Evolutionary conservation across 768 basidiomycete genomes (phyloP).

Genomic region (Tricholoma sp.): DNA sequence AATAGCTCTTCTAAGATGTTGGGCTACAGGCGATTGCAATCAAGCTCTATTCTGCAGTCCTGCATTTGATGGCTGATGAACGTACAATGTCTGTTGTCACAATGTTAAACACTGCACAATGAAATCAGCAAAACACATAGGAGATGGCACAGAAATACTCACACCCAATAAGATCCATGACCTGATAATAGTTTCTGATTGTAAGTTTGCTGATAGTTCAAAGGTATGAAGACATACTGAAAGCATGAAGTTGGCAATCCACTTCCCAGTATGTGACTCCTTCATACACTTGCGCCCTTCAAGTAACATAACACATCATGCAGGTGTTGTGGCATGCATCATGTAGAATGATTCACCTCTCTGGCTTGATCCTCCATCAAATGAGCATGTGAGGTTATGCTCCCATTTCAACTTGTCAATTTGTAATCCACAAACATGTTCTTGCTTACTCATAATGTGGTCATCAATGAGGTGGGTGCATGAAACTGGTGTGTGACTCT

Average conservation of each 20-base stretch:
- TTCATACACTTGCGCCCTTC: constrained; percentile 12
- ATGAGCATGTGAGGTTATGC: constrained; percentile 15
- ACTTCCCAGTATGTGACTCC: constrained; percentile 12
- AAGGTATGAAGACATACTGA: constrained; percentile 5
- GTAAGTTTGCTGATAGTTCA: not conserved
- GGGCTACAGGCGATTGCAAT: not conserved
- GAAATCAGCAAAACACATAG: no score
- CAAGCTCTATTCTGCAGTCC: not conserved
- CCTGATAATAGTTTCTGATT: constrained; percentile 3
- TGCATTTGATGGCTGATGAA: not conserved
- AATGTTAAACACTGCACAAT: no score
- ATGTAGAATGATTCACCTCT: constrained; percentile 14
- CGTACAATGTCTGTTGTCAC: no score
- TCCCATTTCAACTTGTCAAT: constrained; percentile 11
- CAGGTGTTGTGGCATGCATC: constrained; percentile 14
- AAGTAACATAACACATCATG: constrained; percentile 7
- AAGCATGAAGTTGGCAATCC: constrained; percentile 12
- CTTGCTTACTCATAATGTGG: constrained; percentile 19
- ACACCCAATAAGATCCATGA: constrained; percentile 12
- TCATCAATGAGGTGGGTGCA: constrained; percentile 16
- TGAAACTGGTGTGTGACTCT: constrained; percentile 18
- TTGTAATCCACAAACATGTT: constrained; percentile 11
- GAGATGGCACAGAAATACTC: constrained; percentile 10
- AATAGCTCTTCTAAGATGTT: no score
- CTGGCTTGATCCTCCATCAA: constrained; percentile 17